Evolutionary conservation across 495 filamentous ascomycete species (phyloP), one percentile per base, ranked within the genome.

Genomic region (Aspergillus diversus): DNA sequence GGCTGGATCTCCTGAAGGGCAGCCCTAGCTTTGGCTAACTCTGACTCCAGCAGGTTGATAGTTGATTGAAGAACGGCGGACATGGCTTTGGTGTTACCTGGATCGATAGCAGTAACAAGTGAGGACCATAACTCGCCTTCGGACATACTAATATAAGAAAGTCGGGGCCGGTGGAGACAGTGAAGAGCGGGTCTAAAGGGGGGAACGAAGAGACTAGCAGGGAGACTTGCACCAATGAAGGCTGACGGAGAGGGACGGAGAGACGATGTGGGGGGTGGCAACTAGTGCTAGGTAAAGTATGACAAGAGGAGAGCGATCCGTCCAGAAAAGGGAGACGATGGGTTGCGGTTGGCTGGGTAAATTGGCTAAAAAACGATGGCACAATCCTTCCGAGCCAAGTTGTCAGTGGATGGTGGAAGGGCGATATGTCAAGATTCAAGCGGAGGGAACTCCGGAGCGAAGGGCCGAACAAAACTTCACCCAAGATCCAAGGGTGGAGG

Each of bases 1-100:
- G 77, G 76, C 50, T 78, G 77, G 52, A 81, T 74, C 35, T 81
- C 75, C 39, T 77, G 70, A 13, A 81, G 75, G 17, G 79, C 77
- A 33, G 73, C 72, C 21, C 75, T 76, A 39, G 77, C 79, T 55
- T 77, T 81, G 58, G 73, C 71, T 49, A 81, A 69, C 66, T 81
- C 79, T 4, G 73, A 73, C 61, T 80, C 77, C 13, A 81, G 65
- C 0, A 81, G 73, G 59, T 78, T 67, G 16, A 80, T 80, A 11
- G 79, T 81, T 1, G 77, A 74, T 66, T 79, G 73, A n/a, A 79
- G 72, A 35, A 77, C 71, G 35, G 71, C 73, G 2, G 77, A 71
- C 77, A 80, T 80, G 61, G 71, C 64, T 70, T 73, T 72, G 61
- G 60, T 64, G 59, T 66, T 60, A 37, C 63, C 59, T 48, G 74